Conservation (phyloP, 1,139 yeast genomes). For the Yamadazyma dushanensis region DNA sequence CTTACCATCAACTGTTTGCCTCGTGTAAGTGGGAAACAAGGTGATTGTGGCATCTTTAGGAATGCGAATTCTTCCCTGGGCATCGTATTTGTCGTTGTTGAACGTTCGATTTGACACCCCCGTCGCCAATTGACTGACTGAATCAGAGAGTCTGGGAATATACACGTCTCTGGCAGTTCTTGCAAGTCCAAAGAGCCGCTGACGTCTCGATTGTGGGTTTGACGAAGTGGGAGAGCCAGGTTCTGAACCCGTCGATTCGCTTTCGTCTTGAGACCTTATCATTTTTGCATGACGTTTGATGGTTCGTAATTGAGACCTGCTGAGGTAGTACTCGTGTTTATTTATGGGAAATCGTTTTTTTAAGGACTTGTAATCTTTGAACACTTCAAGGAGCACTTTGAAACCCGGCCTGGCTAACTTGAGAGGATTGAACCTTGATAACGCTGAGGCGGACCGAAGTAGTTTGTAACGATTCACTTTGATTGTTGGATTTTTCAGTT, state of each 20-base stretch:
- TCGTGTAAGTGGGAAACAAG: conserved; percentile 66
- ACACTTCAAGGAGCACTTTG: conserved; percentile 19
- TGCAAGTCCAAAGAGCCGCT: conserved; percentile 47
- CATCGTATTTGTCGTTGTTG: conserved; percentile 27
- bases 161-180: conserved; percentile 58
- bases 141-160: conserved; percentile 50
- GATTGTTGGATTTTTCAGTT: conserved; percentile 3
- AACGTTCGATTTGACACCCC: conserved; percentile 44
- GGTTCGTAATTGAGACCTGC: conserved; percentile 13
- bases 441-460: conserved; percentile 20
- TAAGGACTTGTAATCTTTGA: conserved; percentile 26
- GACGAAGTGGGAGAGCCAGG: neutral
- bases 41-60: conserved; percentile 41
- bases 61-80: conserved; percentile 31
- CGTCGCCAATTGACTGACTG: conserved; percentile 49
- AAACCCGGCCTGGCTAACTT: conserved; percentile 8
- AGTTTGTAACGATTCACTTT: conserved; percentile 6
- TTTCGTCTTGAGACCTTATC: conserved; percentile 6
- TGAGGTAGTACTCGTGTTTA: conserved; percentile 11
- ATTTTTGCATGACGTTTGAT: conserved; percentile 19
- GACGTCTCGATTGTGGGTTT: conserved; percentile 26
- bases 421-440: conserved; percentile 17
- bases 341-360: conserved; percentile 18
- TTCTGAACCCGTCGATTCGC: neutral
- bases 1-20: conserved; percentile 28